A percentile compares a stretch with the other conserved stretches of the same genome.
Evolutionary conservation across 345 rosid species (phyloP).

Genomic region (Moringa oleifera): DNA sequence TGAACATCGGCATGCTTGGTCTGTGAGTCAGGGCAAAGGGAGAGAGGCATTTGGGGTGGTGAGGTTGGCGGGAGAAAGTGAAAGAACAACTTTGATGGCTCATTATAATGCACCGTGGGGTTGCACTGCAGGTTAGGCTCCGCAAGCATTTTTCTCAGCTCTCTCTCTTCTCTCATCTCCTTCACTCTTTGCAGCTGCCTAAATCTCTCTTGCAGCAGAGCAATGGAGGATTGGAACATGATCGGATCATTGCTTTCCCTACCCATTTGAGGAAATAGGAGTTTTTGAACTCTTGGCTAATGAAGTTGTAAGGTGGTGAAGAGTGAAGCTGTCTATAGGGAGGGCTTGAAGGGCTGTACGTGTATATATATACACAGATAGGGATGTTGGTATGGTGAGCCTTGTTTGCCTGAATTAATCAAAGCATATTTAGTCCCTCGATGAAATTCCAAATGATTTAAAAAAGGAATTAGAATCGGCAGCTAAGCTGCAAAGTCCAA

Average conservation of each 20-base stretch:
- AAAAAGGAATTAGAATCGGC: constrained; percentile 49
- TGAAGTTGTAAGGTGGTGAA: background rate
- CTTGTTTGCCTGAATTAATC: constrained; percentile 24
- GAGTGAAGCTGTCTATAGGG: constrained; percentile 11
- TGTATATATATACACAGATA: constrained; percentile 27
- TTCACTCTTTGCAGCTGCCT: constrained; percentile 51
- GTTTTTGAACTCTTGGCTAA: constrained; percentile 3
- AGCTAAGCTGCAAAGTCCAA: constrained; percentile 50
- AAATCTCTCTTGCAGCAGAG: constrained; percentile 73
- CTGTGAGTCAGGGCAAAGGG: constrained; percentile 19
- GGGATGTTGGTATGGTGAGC: constrained; percentile 9
- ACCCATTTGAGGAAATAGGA: constrained; percentile 30
- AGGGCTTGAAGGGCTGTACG: constrained; percentile 9
- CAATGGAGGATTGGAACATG: constrained; percentile 55
- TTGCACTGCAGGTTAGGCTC: constrained; percentile 26
- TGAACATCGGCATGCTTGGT: constrained; percentile 8
- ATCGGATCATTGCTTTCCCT: constrained; percentile 37
- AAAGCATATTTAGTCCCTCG: constrained; percentile 31
- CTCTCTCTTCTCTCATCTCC: constrained; percentile 59
- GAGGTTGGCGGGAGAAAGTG: constrained; percentile 36
- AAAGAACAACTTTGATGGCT: constrained; percentile 41
- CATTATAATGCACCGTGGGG: constrained; percentile 19
- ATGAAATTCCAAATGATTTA: constrained; percentile 38
- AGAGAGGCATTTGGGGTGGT: constrained; percentile 25
- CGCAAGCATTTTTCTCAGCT: constrained; percentile 30